These are phyloP conservation scores for Astrocystis sublimbata DNA, from an alignment of 495 filamentous ascomycete genomes.

Conservation along the genomic window DNA sequence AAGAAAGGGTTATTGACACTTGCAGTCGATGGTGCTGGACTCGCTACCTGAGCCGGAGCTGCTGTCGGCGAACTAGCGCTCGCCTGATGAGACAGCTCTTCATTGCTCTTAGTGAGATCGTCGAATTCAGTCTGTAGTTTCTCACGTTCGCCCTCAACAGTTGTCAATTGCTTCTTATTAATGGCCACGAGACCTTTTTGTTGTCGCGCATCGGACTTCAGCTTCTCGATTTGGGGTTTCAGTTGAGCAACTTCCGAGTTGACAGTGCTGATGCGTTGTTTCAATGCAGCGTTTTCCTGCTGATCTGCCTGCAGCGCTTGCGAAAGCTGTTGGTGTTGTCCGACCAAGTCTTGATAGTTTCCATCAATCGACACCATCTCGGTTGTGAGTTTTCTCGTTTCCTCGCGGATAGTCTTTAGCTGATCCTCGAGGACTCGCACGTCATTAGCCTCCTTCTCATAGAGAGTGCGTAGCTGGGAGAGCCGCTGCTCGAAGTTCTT, in stretches of 20 bases:
- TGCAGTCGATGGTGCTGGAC: slow-evolving; percentile 70
- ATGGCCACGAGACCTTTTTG: slow-evolving; percentile 95
- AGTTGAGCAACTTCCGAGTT: slow-evolving; percentile 81
- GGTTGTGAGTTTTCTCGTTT: slow-evolving; percentile 77
- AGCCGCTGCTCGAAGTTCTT: slow-evolving; percentile 86
- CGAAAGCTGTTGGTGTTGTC: slow-evolving; percentile 74
- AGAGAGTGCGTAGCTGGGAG: slow-evolving; percentile 77
- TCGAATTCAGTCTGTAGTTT: slow-evolving; percentile 78
- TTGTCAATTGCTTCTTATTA: slow-evolving; percentile 94
- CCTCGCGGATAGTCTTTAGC: slow-evolving; percentile 69
- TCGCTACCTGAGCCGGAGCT: slow-evolving; percentile 46
- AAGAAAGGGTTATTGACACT: slow-evolving; percentile 92
- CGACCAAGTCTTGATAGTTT: slow-evolving; percentile 78
- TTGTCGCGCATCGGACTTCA: slow-evolving; percentile 84
- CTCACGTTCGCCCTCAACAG: slow-evolving; percentile 82
- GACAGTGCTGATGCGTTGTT: slow-evolving; percentile 79
- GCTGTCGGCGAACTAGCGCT: slow-evolving; percentile 41
- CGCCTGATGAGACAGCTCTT: slow-evolving; percentile 51
- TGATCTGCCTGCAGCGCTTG: slow-evolving; percentile 81
- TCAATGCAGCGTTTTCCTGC: slow-evolving; percentile 80
- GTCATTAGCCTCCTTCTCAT: slow-evolving; percentile 88
- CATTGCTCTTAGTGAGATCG: slow-evolving; percentile 63
- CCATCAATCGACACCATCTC: slow-evolving; percentile 82
- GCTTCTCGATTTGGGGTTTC: slow-evolving; percentile 86
- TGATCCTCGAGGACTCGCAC: slow-evolving; percentile 84